Base-by-base conservation (phyloP, 75 land plant species). In the Adiantum capillusveneris region DNA sequence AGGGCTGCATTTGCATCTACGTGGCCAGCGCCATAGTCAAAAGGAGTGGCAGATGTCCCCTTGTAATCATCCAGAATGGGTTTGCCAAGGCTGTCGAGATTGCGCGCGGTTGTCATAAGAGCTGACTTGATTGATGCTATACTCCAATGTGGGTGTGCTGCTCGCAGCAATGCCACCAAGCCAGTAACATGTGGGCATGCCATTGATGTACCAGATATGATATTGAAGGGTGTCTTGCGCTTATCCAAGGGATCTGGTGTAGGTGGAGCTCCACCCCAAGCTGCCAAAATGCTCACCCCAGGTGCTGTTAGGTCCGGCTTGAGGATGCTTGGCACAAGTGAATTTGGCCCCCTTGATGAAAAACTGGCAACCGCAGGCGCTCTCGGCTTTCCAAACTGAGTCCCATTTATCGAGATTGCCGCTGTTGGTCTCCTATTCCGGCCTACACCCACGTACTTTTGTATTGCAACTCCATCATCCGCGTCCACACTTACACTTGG, bases 131-230 rank as follows among this genome's bases (percentile, higher is more conserved):
- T 71, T n/a, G 97, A 88, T 0, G 84, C 88, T 0, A 88, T 84
- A 65, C 84, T 80, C 97, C 97, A 91, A 0, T 73, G 76, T 0
- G 93, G 86, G 53, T 87, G 88, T 0, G 80, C 86, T 1, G 41
- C 81, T 25, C 82, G 85, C 30, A 91, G 55, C 20, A 91, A 68
- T 18, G 84, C 97, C 6, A 81, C 91, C 0, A 87, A 54, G n/a
- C 96, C 96, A 36, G 83, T 84, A 0, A 81, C 81, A 54, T 90
- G 97, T 0, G 97, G 97, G 54, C 97, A 91, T 1, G 97, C 79
- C 97, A 91, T 91, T 26, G 94, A 87, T 0, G 97, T 91, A 16
- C 96, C 96, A 0, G 96, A 87, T 24, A 81, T 74, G 30, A 90
- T 84, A 70, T 84, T 86, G 78, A 84, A 91, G 6, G 46, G 73